phyloP scores from a whole-genome alignment of 2,329 filamentous ascomycete genomes.

The Talaromyces verruculosus region DNA sequence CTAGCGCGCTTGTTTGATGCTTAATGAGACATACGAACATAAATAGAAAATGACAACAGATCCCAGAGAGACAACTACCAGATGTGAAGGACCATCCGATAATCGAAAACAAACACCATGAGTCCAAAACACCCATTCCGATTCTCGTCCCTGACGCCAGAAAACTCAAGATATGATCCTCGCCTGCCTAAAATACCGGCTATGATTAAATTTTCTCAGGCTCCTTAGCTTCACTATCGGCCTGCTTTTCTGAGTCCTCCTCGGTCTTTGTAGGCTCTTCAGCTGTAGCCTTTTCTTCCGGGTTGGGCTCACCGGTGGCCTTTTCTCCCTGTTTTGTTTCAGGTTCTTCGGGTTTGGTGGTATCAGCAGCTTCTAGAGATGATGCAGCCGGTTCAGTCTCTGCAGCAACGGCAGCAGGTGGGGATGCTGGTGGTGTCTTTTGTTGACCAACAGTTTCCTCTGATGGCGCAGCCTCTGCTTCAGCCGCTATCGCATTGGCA shows the following conservation, averaged over 20 bases:
- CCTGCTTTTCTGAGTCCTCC: constrained; percentile 35
- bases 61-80: constrained; percentile 8
- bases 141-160: constrained; percentile 24
- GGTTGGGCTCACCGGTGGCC: constrained; percentile 5
- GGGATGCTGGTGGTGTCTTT: constrained; percentile 29
- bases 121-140: constrained; percentile 40
- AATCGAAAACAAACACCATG: constrained; percentile 26
- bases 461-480: constrained; percentile 23
- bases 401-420: constrained; percentile 24
- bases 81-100: not conserved
- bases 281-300: constrained; percentile 2
- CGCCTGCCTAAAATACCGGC: constrained; percentile 15
- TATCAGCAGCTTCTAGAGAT: constrained; percentile 28
- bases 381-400: constrained; percentile 24
- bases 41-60: constrained; percentile 22
- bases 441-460: constrained; percentile 29
- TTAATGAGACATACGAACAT: constrained; percentile 20
- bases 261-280: constrained; percentile 26
- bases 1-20: constrained; percentile 9
- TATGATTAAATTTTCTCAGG: constrained; percentile 35
- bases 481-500: constrained; percentile 27
- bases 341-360: constrained; percentile 18
- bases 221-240: constrained; percentile 32
- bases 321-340: constrained; percentile 24
- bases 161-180: constrained; percentile 14